These are phyloP conservation scores for Aureobasidium melanogenum DNA, from an alignment of 2,329 filamentous ascomycete genomes.

Conservation along the genomic window DNA sequence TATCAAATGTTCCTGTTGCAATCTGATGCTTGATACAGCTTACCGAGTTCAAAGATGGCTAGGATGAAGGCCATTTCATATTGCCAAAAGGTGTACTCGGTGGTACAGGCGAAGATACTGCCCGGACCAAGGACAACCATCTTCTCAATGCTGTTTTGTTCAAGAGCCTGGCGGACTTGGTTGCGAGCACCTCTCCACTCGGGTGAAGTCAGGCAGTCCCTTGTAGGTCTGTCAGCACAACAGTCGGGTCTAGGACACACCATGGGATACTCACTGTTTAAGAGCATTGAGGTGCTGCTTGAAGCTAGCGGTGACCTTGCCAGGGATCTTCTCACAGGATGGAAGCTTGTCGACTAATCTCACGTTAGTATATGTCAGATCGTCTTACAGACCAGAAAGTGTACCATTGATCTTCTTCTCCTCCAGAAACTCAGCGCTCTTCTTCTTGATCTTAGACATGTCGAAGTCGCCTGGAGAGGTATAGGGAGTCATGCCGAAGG, in stretches of 20 bases:
- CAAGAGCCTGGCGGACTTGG: not conserved
- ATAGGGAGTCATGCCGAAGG: not conserved
- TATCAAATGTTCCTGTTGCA: not conserved
- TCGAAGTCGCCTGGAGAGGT: not conserved
- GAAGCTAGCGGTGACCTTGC: not conserved
- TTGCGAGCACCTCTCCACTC: not conserved
- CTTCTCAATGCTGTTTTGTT: not conserved
- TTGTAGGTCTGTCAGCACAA: not conserved
- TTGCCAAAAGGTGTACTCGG: not conserved
- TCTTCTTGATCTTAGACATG: not conserved
- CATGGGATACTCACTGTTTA: not conserved
- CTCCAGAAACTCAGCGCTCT: not conserved
- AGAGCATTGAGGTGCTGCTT: not conserved
- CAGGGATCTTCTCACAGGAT: not conserved
- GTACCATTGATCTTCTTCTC: not conserved
- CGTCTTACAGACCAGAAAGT: not conserved
- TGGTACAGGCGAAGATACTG: not conserved
- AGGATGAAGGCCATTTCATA: not conserved
- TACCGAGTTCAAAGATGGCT: not conserved
- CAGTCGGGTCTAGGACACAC: not conserved
- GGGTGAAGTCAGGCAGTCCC: not conserved
- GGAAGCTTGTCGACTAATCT: not conserved
- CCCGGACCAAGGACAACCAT: not conserved
- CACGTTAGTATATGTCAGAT: not conserved
- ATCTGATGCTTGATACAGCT: not conserved